Conservation (phyloP, 2,329 filamentous ascomycete species). For the Didymella keratinophila region DNA sequence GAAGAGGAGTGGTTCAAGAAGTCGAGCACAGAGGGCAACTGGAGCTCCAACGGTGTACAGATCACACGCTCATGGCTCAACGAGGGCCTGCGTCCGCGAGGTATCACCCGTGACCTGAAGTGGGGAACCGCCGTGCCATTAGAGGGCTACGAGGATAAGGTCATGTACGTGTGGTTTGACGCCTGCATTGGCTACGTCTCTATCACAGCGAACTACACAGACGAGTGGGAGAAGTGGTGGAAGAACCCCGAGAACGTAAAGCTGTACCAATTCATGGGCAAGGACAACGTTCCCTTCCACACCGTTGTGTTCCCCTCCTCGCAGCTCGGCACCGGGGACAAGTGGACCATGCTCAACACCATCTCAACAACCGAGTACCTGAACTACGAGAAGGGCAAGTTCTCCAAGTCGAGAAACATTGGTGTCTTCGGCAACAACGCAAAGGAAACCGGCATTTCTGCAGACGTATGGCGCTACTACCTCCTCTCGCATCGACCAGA, state of each 20-base stretch:
- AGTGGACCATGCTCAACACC: slow-evolving; percentile 89
- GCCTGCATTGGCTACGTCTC: slow-evolving; percentile 95
- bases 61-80: slow-evolving; percentile 85
- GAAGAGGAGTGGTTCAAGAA: slow-evolving; percentile 80
- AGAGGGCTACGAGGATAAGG: slow-evolving; percentile 73
- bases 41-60: slow-evolving; percentile 76
- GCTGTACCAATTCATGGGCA: slow-evolving; percentile 92
- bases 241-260: slow-evolving; percentile 85
- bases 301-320: slow-evolving; percentile 90
- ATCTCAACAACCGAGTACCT: slow-evolving; percentile 83
- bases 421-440: slow-evolving; percentile 93
- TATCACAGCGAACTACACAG: slow-evolving; percentile 89
- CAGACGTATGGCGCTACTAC: slow-evolving; percentile 95
- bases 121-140: slow-evolving; percentile 77
- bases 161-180: slow-evolving; percentile 94
- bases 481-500: slow-evolving; percentile 86
- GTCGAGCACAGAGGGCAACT: slow-evolving; percentile 75
- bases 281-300: slow-evolving; percentile 88
- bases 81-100: slow-evolving; percentile 83
- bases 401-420: slow-evolving; percentile 87
- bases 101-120: slow-evolving; percentile 90
- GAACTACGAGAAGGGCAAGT: slow-evolving; percentile 67
- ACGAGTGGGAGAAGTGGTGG: slow-evolving; percentile 95
- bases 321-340: slow-evolving; percentile 82
- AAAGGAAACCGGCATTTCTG: slow-evolving; percentile 81